Percentiles rank a stretch among this genome's conserved stretches.
Evolutionary conservation across 345 rosid species (phyloP).

Genomic region (Triadica sebifera): DNA sequence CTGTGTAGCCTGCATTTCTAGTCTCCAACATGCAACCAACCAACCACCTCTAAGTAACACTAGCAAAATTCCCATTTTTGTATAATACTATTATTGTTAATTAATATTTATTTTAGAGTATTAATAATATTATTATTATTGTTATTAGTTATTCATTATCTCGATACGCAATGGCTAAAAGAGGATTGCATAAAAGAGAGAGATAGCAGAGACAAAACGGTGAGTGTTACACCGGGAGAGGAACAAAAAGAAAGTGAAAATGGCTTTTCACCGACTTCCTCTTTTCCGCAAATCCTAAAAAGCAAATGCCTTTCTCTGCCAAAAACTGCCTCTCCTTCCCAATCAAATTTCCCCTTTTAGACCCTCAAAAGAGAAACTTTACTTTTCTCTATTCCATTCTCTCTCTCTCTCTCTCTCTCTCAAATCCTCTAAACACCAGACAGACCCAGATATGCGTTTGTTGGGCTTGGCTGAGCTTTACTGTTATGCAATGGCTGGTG

Average conservation of each 20-base stretch:
- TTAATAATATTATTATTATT: too few species aligned
- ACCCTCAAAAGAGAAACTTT: not conserved
- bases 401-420: not conserved
- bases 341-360: slow-evolving; percentile 18
- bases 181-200: not conserved
- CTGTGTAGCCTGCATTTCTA: not conserved
- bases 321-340: not conserved
- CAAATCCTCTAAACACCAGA: not conserved
- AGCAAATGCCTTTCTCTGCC: not conserved
- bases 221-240: slow-evolving; percentile 21
- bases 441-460: slow-evolving; percentile 18
- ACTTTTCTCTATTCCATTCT: not conserved
- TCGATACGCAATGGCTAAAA: too few species aligned
- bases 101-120: too few species aligned
- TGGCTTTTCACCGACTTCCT: slow-evolving; percentile 41
- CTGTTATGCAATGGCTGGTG: slow-evolving; percentile 30
- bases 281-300: slow-evolving; percentile 8
- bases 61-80: too few species aligned
- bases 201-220: slow-evolving; percentile 37
- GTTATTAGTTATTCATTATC: too few species aligned
- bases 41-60: too few species aligned
- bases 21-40: too few species aligned
- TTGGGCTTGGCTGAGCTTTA: slow-evolving; percentile 18
- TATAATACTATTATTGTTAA: too few species aligned
- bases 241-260: slow-evolving; percentile 34